Evolutionary conservation across 2,329 filamentous ascomycete species (phyloP), one percentile per base, ranked within the genome.

Genomic region (Lachnellula cervina): DNA sequence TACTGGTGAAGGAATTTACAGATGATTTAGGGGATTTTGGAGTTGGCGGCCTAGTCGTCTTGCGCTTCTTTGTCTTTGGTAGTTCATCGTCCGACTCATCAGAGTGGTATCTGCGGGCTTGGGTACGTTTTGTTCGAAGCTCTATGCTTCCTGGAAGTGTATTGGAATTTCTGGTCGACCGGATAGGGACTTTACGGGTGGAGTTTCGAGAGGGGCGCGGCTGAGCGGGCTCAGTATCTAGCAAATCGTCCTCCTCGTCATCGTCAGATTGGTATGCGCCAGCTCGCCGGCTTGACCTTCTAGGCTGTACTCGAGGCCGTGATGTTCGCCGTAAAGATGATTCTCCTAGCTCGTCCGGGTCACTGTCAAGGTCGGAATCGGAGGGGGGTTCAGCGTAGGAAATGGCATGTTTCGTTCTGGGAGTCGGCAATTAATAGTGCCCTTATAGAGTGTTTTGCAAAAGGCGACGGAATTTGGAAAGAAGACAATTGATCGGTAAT

Each of bases 301-400:
- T 44, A 17, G 42, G 42, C 42, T 44, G 42, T 13, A 44, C 19
- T 13, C 21, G 42, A 21, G 21, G 9, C 19, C 42, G 11, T 23
- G 19, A 13, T 13, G 16, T 44, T 11, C 42, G 19, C 4, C 19
- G 42, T 8, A 13, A 44, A 21, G 42, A 23, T 25, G 17, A 28
- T 42, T 38, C 51, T 38, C 28, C 51, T 9, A 44, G 42, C 19
- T 47, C 32, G 17, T 40, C 38, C n/a, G 13, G 6, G n/a, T 52
- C 50, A 16, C 42, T 38, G 13, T 46, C 38, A 25, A 21, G 44
- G 28, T 25, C 48, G 14, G 35, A 40, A 25, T 40, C 21, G 25
- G 61, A 57, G 19, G 59, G 58, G 9, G 56, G 48, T 50, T 68
- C 66, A 21, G 62, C 60, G 48, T 68, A 68, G 7, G 64, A 67